These are phyloP conservation scores for Neurospora sp. DNA, from an alignment of 495 filamentous ascomycete genomes.

Conservation along the genomic window DNA sequence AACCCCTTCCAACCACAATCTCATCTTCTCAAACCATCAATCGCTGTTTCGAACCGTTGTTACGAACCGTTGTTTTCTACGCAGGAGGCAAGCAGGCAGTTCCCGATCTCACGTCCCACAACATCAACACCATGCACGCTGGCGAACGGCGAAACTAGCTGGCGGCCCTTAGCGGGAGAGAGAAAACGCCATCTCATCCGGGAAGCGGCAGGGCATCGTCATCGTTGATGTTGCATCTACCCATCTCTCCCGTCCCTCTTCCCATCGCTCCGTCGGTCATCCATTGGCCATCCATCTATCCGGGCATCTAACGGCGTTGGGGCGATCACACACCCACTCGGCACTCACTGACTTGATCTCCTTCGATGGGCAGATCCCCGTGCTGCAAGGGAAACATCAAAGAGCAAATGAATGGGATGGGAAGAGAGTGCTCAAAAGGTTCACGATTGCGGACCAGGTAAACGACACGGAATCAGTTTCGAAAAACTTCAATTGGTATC, in stretches of 20 bases:
- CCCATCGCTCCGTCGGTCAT: not conserved
- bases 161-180: not conserved
- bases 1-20: too few species aligned
- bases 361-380: too few species aligned
- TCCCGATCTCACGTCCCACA: not conserved
- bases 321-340: not conserved
- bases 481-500: not conserved
- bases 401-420: not conserved
- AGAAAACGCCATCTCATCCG: not conserved
- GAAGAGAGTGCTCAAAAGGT: not conserved
- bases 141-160: not conserved
- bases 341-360: not conserved
- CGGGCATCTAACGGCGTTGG: too few species aligned
- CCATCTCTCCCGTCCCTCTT: not conserved
- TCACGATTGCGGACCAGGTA: not conserved
- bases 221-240: not conserved
- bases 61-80: too few species aligned
- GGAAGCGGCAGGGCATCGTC: not conserved
- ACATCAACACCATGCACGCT: not conserved
- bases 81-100: too few species aligned
- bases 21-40: too few species aligned
- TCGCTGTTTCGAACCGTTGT: too few species aligned
- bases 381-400: not conserved
- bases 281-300: too few species aligned
- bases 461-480: not conserved